Evolutionary conservation across 768 basidiomycete genomes (phyloP).

Genomic region (Auricularia auricula-judae): DNA sequence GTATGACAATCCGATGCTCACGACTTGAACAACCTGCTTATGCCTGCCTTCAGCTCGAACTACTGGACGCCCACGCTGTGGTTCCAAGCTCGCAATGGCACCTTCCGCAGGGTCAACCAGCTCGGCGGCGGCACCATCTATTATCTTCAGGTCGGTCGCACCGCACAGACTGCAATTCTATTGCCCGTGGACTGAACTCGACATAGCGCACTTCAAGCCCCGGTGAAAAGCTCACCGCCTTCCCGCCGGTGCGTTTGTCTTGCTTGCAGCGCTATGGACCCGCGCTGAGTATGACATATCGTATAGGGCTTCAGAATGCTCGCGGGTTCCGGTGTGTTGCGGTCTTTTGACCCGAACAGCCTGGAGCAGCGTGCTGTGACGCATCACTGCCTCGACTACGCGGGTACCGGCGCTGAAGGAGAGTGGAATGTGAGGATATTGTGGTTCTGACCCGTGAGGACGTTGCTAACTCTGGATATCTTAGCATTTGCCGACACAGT

Average conservation of each 20-base stretch:
- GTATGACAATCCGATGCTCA: neutral
- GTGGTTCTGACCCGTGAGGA: neutral
- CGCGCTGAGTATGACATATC: neutral
- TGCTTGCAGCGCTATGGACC: neutral
- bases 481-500: neutral
- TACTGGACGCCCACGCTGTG: conserved; percentile 6
- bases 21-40: neutral
- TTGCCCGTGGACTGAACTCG: neutral
- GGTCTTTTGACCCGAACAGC: conserved; percentile 1
- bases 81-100: conserved; percentile 6
- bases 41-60: neutral
- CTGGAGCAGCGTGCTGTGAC: conserved; percentile 2
- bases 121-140: conserved; percentile 4
- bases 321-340: conserved; percentile 8
- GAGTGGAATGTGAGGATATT: neutral
- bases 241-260: neutral
- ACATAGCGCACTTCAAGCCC: neutral
- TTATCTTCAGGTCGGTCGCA: conserved; percentile 1
- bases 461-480: neutral
- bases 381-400: conserved; percentile 3
- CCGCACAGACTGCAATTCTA: no score
- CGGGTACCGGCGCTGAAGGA: neutral
- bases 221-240: neutral
- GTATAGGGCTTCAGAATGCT: conserved; percentile 9
- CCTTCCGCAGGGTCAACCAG: conserved; percentile 5